Evolutionary conservation across 2,329 filamentous ascomycete genomes (phyloP).

Genomic region (Huntiella moniliformis): DNA sequence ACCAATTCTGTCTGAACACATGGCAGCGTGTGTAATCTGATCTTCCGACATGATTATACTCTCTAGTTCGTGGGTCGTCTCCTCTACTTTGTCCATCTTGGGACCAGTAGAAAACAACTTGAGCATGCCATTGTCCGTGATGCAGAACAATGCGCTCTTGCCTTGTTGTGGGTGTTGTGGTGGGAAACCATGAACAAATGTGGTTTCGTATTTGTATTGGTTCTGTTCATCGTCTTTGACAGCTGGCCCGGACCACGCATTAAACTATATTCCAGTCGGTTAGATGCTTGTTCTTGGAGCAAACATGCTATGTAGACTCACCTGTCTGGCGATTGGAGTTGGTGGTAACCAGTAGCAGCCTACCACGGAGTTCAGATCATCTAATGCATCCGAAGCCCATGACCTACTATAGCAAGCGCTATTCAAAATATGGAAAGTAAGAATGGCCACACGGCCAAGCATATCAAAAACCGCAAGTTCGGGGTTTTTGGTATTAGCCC

Average conservation of each 20-base stretch:
- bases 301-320: conserved; percentile 12
- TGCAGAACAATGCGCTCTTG: conserved; percentile 57
- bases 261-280: background rate
- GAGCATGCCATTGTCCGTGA: conserved; percentile 56
- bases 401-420: conserved; percentile 42
- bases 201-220: conserved; percentile 42
- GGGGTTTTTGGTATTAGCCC: conserved; percentile 51
- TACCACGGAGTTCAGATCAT: conserved; percentile 60
- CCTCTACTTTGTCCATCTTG: conserved; percentile 46
- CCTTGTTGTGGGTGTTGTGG: conserved; percentile 53
- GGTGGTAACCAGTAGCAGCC: conserved; percentile 74
- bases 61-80: conserved; percentile 56
- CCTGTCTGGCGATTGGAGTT: conserved; percentile 27
- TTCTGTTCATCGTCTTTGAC: conserved; percentile 30
- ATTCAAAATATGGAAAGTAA: conserved; percentile 58
- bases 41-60: conserved; percentile 53
- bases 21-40: conserved; percentile 59
- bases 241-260: conserved; percentile 39
- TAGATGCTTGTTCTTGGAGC: background rate
- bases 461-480: conserved; percentile 74
- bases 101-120: conserved; percentile 62
- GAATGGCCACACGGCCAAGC: conserved; percentile 56
- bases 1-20: conserved; percentile 55
- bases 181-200: conserved; percentile 44
- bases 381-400: conserved; percentile 47